phyloP scores from a whole-genome alignment of 2,329 filamentous ascomycete genomes.

The Phyllosticta paracitricarpa region DNA sequence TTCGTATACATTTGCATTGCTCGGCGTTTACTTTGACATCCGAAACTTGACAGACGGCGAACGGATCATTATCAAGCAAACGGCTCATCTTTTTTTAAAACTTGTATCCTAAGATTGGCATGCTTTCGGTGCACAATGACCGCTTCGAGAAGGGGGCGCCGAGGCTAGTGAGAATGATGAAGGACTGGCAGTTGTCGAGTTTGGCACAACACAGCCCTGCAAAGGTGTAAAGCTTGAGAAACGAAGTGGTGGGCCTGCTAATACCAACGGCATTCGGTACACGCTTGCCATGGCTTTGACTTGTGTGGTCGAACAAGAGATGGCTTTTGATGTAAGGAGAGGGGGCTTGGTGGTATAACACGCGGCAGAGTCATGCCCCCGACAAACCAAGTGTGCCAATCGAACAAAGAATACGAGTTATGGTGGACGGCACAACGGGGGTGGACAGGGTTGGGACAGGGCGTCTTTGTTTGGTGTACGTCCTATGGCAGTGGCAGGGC shows the following conservation, averaged over 20 bases:
- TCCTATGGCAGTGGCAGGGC: background rate
- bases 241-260: background rate
- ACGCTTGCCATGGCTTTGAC: background rate
- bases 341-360: background rate
- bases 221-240: background rate
- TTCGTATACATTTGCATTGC: background rate
- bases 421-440: background rate
- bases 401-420: background rate
- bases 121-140: background rate
- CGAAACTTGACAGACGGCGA: background rate
- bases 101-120: background rate
- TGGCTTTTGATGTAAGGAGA: background rate
- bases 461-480: background rate
- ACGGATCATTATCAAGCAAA: background rate
- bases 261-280: background rate
- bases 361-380: background rate
- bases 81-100: background rate
- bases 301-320: background rate
- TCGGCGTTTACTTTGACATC: background rate
- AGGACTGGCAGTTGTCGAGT: background rate
- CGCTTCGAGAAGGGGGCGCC: background rate
- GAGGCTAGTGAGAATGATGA: background rate
- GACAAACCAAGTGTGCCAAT: background rate
- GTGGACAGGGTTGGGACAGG: background rate
- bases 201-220: background rate